phyloP scores from a whole-genome alignment of 2,329 filamentous ascomycete species.

The Microsporum audouinii region DNA sequence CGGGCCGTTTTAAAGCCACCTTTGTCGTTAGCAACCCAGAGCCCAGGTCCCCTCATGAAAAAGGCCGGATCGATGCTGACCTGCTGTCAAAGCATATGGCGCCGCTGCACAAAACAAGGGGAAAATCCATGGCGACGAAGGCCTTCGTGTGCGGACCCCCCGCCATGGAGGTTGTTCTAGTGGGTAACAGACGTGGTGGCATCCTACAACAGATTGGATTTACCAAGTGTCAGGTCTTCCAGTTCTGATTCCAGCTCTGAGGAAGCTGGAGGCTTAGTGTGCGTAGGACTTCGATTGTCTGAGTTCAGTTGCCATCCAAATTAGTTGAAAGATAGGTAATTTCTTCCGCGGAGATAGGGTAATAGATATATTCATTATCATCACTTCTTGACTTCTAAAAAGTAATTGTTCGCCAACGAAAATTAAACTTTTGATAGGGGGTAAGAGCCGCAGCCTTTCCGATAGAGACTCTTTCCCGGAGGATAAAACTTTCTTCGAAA shows the following conservation, averaged over 20 bases:
- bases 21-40: constrained; percentile 44
- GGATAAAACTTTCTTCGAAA: too few relatives aligned
- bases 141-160: constrained; percentile 61
- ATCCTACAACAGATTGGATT: constrained; percentile 49
- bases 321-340: background rate
- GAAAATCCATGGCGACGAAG: constrained; percentile 35
- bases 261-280: background rate
- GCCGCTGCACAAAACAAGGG: constrained; percentile 23
- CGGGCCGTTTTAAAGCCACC: constrained; percentile 45
- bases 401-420: background rate
- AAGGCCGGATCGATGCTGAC: constrained; percentile 48
- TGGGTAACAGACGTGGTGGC: constrained; percentile 33
- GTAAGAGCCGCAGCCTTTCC: too few relatives aligned
- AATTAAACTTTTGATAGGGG: too few relatives aligned
- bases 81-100: constrained; percentile 42
- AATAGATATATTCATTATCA: background rate
- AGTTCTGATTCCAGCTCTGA: constrained; percentile 35
- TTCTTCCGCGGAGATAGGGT: background rate
- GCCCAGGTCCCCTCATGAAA: constrained; percentile 34
- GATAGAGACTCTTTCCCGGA: too few relatives aligned
- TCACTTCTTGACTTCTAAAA: background rate
- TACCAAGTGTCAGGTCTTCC: constrained; percentile 46
- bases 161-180: constrained; percentile 46
- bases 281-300: background rate
- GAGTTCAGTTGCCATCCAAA: background rate